Evolutionary conservation across 345 rosid species (phyloP), one percentile per base, ranked within the genome.

Genomic region (Tarenaya hassleriana): DNA sequence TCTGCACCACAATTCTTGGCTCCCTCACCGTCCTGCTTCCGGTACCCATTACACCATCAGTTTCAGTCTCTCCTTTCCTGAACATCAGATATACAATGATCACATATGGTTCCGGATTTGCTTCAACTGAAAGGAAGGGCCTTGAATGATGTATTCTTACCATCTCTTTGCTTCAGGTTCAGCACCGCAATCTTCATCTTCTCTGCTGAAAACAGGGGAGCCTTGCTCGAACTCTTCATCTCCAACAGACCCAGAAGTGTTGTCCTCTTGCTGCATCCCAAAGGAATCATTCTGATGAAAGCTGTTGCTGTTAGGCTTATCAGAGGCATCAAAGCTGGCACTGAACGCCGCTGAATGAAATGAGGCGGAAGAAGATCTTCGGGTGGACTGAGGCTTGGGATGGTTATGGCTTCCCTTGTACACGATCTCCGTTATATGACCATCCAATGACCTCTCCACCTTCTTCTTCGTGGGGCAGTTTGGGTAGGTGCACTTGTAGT

Each of bases 401-500:
- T 92, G 98, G 67, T 84, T 92, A 62, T 92, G 98, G 43, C 80
- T 81, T 47, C 98, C 98, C 27, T 85, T 92, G 33, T 92, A 92
- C 32, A 92, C 95, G 4, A 92, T 88, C 68, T 92, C 96, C 16
- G 98, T 92, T 1, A 92, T 71, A 46, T 92, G 90, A 34, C 96
- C 98, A 60, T 88, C 95, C 32, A 79, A 60, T 47, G 95, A 81
- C 48, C 78, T 82, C 66, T 92, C 98, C 1, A 92, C 88, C 62
- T 88, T 88, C 73, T 92, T 92, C 81, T 88, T 92, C 10, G 92
- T 88, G 9, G 95, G 94, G 39, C 96, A 92, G 64, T 54, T 73
- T 0, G 84, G 94, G 67, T 16, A 81, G 16, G 96, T 84, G 80
- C 98, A 92, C 77, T 88, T 88, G 67, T 84, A 88, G 71, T 92